phyloP scores from a whole-genome alignment of 805 yeast species.

The Candida nonsorbophila region DNA sequence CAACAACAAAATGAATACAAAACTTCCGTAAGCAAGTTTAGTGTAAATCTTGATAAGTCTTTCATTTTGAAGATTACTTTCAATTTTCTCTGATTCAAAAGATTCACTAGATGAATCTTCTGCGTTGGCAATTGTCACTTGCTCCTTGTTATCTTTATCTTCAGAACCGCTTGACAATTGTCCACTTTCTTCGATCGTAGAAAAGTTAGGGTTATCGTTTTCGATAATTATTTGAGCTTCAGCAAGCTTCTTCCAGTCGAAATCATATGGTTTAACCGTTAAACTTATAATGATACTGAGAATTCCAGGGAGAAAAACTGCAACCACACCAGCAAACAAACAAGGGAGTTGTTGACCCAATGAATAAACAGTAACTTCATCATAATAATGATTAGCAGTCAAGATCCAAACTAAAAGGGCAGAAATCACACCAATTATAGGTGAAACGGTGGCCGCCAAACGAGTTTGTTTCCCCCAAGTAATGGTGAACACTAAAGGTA shows the following conservation, averaged over 20 bases:
- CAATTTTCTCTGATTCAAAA: constrained; percentile 1
- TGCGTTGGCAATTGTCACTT: constrained; percentile 1
- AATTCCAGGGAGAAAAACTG: constrained; percentile 27
- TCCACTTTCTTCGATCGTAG: background rate
- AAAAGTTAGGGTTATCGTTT: too few species aligned
- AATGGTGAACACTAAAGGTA: constrained; percentile 27
- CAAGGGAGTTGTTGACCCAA: constrained; percentile 28
- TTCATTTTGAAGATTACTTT: constrained; percentile 1
- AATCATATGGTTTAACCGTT: constrained; percentile 17
- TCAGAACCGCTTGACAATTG: background rate
- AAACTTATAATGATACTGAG: constrained; percentile 20
- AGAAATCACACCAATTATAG: constrained; percentile 21
- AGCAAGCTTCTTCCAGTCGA: constrained; percentile 23
- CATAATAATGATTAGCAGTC: constrained; percentile 21
- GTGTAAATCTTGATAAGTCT: constrained; percentile 11
- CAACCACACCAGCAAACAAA: constrained; percentile 27
- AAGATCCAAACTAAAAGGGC: constrained; percentile 28
- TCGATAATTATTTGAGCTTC: constrained; percentile 14
- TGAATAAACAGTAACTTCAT: constrained; percentile 18
- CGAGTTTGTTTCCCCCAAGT: constrained; percentile 27
- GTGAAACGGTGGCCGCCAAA: constrained; percentile 24
- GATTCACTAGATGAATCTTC: constrained; percentile 3
- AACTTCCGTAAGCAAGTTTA: constrained; percentile 19
- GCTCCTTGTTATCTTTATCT: constrained; percentile 1
- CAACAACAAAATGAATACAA: constrained; percentile 20